Conservation (phyloP, 441 rosid species). For the Raphanus hybrid region DNA sequence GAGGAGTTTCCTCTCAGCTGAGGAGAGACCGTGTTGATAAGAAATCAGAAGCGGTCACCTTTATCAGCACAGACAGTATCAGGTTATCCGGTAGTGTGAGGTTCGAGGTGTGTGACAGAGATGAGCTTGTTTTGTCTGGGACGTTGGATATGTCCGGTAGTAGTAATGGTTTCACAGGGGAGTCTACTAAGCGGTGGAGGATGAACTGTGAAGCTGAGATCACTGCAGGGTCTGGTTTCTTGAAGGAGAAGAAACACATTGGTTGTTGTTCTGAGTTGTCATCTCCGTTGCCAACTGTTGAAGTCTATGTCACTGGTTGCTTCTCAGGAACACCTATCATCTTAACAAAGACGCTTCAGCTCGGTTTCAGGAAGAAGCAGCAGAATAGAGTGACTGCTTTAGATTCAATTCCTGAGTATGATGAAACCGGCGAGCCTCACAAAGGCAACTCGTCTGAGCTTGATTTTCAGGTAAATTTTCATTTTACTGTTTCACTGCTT, state of each 20-base stretch:
- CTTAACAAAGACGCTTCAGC: conserved; percentile 60
- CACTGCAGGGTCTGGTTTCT: conserved; percentile 48
- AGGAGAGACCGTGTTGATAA: conserved; percentile 66
- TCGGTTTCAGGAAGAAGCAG: conserved; percentile 57
- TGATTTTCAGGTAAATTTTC: conserved; percentile 50
- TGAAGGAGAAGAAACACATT: conserved; percentile 52
- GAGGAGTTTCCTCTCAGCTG: conserved; percentile 55
- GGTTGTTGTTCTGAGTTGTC: conserved; percentile 44
- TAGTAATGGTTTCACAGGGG: conserved; percentile 49
- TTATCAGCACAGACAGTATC: conserved; percentile 63
- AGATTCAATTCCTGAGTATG: conserved; percentile 67
- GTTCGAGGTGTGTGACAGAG: conserved; percentile 62
- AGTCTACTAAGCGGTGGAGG: conserved; percentile 48
- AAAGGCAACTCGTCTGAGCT: conserved; percentile 43
- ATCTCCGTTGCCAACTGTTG: conserved; percentile 54
- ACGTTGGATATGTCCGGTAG: conserved; percentile 49
- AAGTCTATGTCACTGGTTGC: conserved; percentile 73
- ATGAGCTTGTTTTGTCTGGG: conserved; percentile 59
- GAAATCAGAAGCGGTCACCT: conserved; percentile 63
- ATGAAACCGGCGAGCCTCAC: conserved; percentile 47
- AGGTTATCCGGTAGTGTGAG: conserved; percentile 59
- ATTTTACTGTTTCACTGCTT: not conserved
- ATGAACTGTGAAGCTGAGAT: conserved; percentile 58
- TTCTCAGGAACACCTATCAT: conserved; percentile 67
- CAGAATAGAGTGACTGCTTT: conserved; percentile 42